Evolutionary conservation across 225 moss, liverwort and hornwort genomes (phyloP), one percentile per base, ranked within the genome.

Genomic region (Anthoceros angustus): DNA sequence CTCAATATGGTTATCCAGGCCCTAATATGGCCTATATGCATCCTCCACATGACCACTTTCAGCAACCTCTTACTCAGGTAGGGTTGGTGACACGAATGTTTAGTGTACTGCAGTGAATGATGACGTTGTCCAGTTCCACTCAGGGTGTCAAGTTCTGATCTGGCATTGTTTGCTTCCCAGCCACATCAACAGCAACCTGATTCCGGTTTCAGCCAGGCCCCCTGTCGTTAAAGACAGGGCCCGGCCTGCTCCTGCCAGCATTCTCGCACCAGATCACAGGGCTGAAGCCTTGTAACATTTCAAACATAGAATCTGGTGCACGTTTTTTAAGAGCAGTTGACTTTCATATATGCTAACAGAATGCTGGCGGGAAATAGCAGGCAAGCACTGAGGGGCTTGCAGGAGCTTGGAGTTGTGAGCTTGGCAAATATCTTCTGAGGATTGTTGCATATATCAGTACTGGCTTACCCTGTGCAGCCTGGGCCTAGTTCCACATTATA

Each of bases 141-240:
- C 5, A 24, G 4, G 0, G 39, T 14, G 39, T 25, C 32, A 7
- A 65, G 32, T 20, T 10, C 42, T 14, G 10, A 9, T 65, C 42
- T 65, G 39, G 39, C 42, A 12, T 12, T 65, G 3, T n/a, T 65
- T 14, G 4, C 32, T 42, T 65, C 11, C 66, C 91, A 87, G 77
- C 73, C 82, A 80, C 95, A 86, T 86, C 71, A 82, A 65, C 91
- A 87, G 78, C 88, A 89, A 78, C 84, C 95, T 82, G 95, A 98
- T 81, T 70, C 81, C 77, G 79, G 75, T 87, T 80, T 88, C 84
- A 87, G 84, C 87, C 86, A 86, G 78, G 73, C 82, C 83, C 88
- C 91, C 82, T 88, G 85, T 80, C 91, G 84, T 68, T 98, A 81
- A 95, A 83, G 80, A 77, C 85, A 80, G 80, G 84, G 87, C 88